Conservation (phyloP, 768 basidiomycete genomes). For the Lentinus tigrinus region DNA sequence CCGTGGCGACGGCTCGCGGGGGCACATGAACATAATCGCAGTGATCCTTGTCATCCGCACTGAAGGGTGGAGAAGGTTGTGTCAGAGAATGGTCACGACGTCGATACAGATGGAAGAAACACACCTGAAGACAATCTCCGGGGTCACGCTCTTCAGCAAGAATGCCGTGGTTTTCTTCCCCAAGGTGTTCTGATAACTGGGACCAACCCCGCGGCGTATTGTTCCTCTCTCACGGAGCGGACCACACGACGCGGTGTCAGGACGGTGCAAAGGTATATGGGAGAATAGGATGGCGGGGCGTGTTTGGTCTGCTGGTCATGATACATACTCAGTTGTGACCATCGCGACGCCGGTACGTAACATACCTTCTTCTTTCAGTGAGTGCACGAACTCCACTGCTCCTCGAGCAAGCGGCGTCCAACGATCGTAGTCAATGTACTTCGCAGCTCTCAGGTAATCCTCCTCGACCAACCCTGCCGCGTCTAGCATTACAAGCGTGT, state of each 20-base stretch:
- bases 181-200: constrained; percentile 80
- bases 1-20: constrained; percentile 22
- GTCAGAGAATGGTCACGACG: not conserved
- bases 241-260: constrained; percentile 75
- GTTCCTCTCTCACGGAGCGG: constrained; percentile 69
- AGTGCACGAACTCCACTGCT: constrained; percentile 59
- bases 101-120: constrained; percentile 7
- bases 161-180: constrained; percentile 79
- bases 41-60: constrained; percentile 91
- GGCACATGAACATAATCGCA: constrained; percentile 70
- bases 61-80: constrained; percentile 25
- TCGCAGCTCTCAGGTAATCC: constrained; percentile 65
- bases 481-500: constrained; percentile 71
- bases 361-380: constrained; percentile 42
- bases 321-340: not conserved
- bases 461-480: constrained; percentile 82
- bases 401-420: constrained; percentile 58
- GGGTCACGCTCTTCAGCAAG: constrained; percentile 65
- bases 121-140: constrained; percentile 71
- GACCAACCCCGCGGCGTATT: constrained; percentile 74
- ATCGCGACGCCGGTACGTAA: constrained; percentile 14
- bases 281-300: constrained; percentile 62
- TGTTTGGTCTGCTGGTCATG: constrained; percentile 12
- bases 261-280: constrained; percentile 83
- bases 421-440: constrained; percentile 45